A percentile compares a stretch with the other conserved stretches of the same genome.
Conservation (phyloP, 208 protist species). For the Crithidia sp. region DNA sequence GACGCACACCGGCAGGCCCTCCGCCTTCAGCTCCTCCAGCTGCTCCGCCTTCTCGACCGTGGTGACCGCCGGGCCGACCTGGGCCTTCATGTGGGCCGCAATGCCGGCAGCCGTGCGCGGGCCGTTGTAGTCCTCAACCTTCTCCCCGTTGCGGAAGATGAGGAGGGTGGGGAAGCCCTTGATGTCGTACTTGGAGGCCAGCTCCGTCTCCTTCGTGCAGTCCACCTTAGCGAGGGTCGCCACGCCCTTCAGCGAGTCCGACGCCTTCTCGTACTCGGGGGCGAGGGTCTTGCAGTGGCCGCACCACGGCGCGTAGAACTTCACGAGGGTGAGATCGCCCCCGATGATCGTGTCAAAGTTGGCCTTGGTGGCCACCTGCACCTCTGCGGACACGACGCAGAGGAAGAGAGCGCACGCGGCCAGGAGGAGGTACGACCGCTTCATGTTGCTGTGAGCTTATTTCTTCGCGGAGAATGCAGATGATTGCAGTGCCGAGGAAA, state of each 20-base stretch:
- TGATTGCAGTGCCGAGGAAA: too few relatives aligned
- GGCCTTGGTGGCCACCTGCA: conserved; percentile 53
- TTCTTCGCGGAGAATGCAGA: too few relatives aligned
- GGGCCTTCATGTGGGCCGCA: conserved; percentile 61
- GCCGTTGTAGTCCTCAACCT: conserved; percentile 65
- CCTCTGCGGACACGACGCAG: conserved; percentile 43
- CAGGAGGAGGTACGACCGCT: conserved; percentile 13
- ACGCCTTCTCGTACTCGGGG: conserved; percentile 84
- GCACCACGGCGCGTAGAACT: conserved; percentile 96
- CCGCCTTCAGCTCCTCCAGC: conserved; percentile 69
- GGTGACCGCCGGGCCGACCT: conserved; percentile 53
- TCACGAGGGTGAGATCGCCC: conserved; percentile 77
- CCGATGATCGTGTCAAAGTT: conserved; percentile 73
- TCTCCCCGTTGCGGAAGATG: conserved; percentile 81
- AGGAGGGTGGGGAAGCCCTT: conserved; percentile 86
- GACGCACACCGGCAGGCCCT: conserved; percentile 48
- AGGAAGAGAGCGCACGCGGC: conserved; percentile 22
- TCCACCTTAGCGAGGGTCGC: conserved; percentile 81
- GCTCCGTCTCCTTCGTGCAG: conserved; percentile 75
- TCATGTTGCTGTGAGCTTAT: conserved; percentile 11
- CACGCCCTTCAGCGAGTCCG: conserved; percentile 53
- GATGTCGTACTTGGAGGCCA: conserved; percentile 63
- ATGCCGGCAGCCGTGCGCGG: conserved; percentile 65
- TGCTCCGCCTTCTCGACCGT: conserved; percentile 43
- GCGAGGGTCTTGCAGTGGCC: conserved; percentile 95